Evolutionary conservation across 2,329 filamentous ascomycete species (phyloP), one percentile per base, ranked within the genome.

Genomic region (Colletotrichum truncatum): DNA sequence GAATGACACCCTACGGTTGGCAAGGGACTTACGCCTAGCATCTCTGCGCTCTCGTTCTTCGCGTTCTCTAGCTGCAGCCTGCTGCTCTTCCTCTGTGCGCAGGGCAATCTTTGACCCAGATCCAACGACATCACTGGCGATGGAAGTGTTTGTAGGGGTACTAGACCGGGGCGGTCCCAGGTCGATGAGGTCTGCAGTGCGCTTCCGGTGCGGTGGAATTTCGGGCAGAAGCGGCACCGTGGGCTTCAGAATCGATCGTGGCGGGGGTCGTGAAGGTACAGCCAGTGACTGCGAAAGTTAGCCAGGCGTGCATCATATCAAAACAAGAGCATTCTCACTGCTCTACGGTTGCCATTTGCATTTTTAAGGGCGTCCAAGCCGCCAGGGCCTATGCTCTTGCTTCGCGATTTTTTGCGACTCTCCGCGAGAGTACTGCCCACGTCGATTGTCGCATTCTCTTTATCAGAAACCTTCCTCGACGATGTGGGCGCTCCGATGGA

Each of bases 301-400:
- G 71, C 49, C 45, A 67, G 25, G 25, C 41, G 64, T 32, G 25
- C 43, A 38, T 30, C 6, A 4, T 3, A 16, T 10, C 23, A 5
- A 21, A n/a, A 32, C 10, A 26, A 55, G 25, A 55, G 43, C 45
- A 39, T 64, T 71, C 83, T 74, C 86, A 96, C 93, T 81, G 93
- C 92, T 77, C 92, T 88, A 72, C 92, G 85, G 76, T 97, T 97
- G 32, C 92, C 93, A 73, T 84, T 87, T 45, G 86, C 87, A 73
- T 91, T 86, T 76, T 91, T 94, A 59, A 97, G 84, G 62, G 91
- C 90, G 82, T 97, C 94, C 46, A 97, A 80, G 25, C 94, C 94
- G 53, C 95, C 96, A 14, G 96, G 95, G 3, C 96, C 96, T 70
- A 99, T 90, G 80, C 95, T 98, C 83, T 98, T 98, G 80, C 95